Evolutionary conservation across 768 basidiomycete genomes (phyloP).

Genomic region (Imleria badia): DNA sequence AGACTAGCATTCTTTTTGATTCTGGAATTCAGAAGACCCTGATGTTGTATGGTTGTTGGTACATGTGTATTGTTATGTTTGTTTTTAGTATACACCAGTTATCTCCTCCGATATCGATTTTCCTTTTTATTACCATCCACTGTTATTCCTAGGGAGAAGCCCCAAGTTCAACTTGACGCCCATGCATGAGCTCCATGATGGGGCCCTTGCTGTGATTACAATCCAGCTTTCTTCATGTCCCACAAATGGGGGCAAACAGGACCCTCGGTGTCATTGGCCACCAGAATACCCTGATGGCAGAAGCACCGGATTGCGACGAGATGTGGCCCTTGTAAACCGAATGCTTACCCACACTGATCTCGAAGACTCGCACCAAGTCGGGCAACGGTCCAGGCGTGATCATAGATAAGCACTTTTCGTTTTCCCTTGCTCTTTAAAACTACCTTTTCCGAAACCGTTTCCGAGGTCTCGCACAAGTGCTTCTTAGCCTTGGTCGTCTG

Average conservation of each 20-base stretch:
- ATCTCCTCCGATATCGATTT: constrained; percentile 1
- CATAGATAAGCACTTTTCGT: constrained; percentile 18
- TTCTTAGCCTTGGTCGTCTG: neutral
- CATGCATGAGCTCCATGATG: neutral
- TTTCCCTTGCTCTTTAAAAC: neutral
- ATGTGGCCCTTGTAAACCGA: constrained; percentile 7
- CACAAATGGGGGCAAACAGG: constrained; percentile 4
- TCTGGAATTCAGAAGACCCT: neutral
- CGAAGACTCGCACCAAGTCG: constrained; percentile 5
- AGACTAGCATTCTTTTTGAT: too few relatives aligned
- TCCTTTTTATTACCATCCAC: neutral
- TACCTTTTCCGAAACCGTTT: neutral
- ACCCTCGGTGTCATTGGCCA: constrained; percentile 10
- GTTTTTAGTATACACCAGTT: constrained; percentile 4
- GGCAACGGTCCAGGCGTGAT: neutral
- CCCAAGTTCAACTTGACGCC: neutral
- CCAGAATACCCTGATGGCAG: constrained; percentile 10
- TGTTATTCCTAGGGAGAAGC: neutral
- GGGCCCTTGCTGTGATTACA: constrained; percentile 2
- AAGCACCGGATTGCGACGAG: constrained; percentile 11
- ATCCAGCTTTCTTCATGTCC: neutral
- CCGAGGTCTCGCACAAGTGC: neutral
- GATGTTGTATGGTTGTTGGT: constrained; percentile 14
- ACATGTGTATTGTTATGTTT: constrained; percentile 28
- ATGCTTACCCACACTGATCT: constrained; percentile 26